Conservation (phyloP, 2,329 filamentous ascomycete genomes). For the Pseudogymnoascus sp. region DNA sequence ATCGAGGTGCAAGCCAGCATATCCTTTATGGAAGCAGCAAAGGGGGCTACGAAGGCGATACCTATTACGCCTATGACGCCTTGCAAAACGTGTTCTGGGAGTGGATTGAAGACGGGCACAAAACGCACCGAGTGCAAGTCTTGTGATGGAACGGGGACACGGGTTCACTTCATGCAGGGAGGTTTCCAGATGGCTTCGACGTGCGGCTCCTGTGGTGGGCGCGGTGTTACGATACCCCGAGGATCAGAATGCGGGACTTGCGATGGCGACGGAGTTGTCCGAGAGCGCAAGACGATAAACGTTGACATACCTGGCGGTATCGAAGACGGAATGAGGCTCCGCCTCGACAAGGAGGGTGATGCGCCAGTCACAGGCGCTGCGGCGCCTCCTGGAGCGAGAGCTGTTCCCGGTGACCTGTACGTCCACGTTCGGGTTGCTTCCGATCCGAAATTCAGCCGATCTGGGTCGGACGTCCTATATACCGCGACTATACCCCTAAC, state of each 20-base stretch:
- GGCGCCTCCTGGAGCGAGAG: constrained; percentile 52
- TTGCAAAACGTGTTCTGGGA: constrained; percentile 77
- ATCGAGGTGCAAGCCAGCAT: constrained; percentile 92
- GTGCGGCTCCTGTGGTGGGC: constrained; percentile 72
- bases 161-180: constrained; percentile 81
- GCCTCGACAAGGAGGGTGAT: constrained; percentile 80
- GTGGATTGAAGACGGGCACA: constrained; percentile 73
- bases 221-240: constrained; percentile 65
- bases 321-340: constrained; percentile 89
- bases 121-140: constrained; percentile 64
- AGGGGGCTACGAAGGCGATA: constrained; percentile 83
- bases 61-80: constrained; percentile 71
- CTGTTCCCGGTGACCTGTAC: constrained; percentile 79
- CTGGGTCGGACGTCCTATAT: constrained; percentile 84
- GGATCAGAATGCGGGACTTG: constrained; percentile 77
- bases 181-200: constrained; percentile 95
- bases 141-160: constrained; percentile 79
- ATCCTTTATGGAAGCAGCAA: constrained; percentile 92
- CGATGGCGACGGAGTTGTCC: constrained; percentile 71
- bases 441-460: constrained; percentile 80
- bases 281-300: constrained; percentile 73
- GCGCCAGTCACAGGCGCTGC: constrained; percentile 67
- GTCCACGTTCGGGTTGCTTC: constrained; percentile 83
- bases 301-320: constrained; percentile 93
- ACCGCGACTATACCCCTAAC: constrained; percentile 87